Base-by-base conservation (phyloP, 768 basidiomycete genomes). In the Infundibulicybe gibba region DNA sequence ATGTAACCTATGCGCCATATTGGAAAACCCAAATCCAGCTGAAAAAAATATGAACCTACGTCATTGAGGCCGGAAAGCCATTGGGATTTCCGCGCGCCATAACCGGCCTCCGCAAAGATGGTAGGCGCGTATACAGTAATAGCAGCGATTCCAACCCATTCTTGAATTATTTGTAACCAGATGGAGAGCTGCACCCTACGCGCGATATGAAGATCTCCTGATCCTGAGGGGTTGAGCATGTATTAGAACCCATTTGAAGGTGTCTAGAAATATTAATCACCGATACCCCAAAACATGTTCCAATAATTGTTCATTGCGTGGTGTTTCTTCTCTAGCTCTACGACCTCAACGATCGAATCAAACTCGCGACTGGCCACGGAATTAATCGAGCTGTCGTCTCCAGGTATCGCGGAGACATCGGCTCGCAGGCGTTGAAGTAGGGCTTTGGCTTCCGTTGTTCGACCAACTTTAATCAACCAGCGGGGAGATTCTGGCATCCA, bases 141-240 rank as follows among this genome's bases (percentile, higher is more conserved):
- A 5, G 72, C 71, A 30, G 72, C 70, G 32, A 74, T 72, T 10
- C 72, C 72, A 14, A 70, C 66, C 72, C 72, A 73, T 67, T 72
- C 71, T 50, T 74, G 71, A 6, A 74, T 57, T 38, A 74, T 74
- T 49, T 74, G 72, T 31, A 74, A 55, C 72, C 72, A 74, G 44
- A 74, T 58, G 5, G 69, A 68, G 16, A 74, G 52, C 49, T 72
- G 71, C 1, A 72, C 70, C 30, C 71, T 61, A 5, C 72, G 63
- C 9, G 70, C 69, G 33, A 74, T 60, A 52, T 72, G 71, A 14
- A 72, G 52, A 37, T 70, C 56, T n/a, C 62, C 65, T n/a, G 61
- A 64, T 32, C 59, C 63, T 65, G 25, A 4, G 25, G 25, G 25
- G 25, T 8, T 25, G 41, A 5, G 19, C 20, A 11, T 21, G 40